Evolutionary conservation across 2,329 filamentous ascomycete genomes (phyloP), one percentile per base, ranked within the genome.

Genomic region (Cercospora beticola): DNA sequence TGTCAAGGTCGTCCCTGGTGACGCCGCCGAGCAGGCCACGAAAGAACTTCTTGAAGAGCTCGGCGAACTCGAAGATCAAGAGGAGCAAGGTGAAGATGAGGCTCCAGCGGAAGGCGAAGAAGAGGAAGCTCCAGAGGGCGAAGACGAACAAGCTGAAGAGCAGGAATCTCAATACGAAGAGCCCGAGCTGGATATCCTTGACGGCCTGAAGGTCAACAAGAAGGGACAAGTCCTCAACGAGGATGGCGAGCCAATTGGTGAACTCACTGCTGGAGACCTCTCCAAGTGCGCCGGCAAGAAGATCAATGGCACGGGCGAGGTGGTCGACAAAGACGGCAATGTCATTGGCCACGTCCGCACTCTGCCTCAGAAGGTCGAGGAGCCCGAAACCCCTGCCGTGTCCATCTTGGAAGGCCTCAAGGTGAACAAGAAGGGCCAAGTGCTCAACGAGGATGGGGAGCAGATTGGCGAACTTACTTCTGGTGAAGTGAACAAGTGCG

Each of bases 211-310:
- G 79, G 84, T 87, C 80, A 87, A 86, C 79, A 87, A 87, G 82
- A 86, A 86, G 79, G 85, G 85, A 57, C 79, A 84, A 73, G 80
- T 85, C 62, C 78, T 85, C 40, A 82, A 84, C 71, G 83, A 85
- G 72, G 84, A 85, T 63, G 85, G 85, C 26, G 85, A 86, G 68
- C 78, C 81, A 6, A 84, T 86, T 71, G 85, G 84, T 33, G 83
- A 85, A 73, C 82, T 87, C 52, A 76, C 79, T 49, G 84, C 86
- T 72, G 89, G 89, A 52, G 85, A 90, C 63, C 78, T 89, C 12
- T 78, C 84, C 14, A 86, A 89, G 70, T 89, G 88, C 70, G 86
- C 89, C 18, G 84, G 88, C 68, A 89, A 89, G 81, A 90, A 89
- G 78, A 82, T 88, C 72, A 89, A 90, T 71, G 85, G 84, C 68